These are phyloP conservation scores for Dothideomycetes sp. DNA, from an alignment of 2,329 filamentous ascomycete genomes.

Conservation along the genomic window DNA sequence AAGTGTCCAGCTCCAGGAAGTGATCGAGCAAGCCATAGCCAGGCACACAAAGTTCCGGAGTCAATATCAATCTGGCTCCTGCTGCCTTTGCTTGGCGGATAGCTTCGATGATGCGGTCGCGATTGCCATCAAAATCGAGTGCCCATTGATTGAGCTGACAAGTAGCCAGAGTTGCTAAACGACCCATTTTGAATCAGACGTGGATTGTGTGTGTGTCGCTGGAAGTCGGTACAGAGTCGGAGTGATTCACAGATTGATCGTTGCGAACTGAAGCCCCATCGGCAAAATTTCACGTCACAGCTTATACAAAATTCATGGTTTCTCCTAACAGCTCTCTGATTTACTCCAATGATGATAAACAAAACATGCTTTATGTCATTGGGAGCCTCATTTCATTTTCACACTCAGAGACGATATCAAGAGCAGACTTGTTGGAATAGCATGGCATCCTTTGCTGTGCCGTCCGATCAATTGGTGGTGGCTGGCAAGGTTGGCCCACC, in stretches of 20 bases:
- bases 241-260: background rate
- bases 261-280: background rate
- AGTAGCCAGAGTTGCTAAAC: slow-evolving; percentile 36
- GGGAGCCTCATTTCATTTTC: no score
- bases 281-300: slow-evolving; percentile 5
- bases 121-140: slow-evolving; percentile 57
- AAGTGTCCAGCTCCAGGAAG: slow-evolving; percentile 38
- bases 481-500: no score
- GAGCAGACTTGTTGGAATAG: no score
- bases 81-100: slow-evolving; percentile 51
- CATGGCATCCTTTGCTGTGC: no score
- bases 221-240: no score
- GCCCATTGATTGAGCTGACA: slow-evolving; percentile 38
- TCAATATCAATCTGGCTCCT: slow-evolving; percentile 50
- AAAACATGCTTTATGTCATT: no score
- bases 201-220: background rate
- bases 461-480: no score
- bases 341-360: no score
- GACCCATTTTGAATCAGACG: slow-evolving; percentile 22
- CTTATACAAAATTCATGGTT: background rate
- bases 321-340: no score
- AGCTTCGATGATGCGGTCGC: slow-evolving; percentile 53
- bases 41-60: slow-evolving; percentile 42
- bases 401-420: no score
- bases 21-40: slow-evolving; percentile 63